Conservation (phyloP, 1,284 basidiomycete genomes). For the Cystobasidiaceae sp. region DNA sequence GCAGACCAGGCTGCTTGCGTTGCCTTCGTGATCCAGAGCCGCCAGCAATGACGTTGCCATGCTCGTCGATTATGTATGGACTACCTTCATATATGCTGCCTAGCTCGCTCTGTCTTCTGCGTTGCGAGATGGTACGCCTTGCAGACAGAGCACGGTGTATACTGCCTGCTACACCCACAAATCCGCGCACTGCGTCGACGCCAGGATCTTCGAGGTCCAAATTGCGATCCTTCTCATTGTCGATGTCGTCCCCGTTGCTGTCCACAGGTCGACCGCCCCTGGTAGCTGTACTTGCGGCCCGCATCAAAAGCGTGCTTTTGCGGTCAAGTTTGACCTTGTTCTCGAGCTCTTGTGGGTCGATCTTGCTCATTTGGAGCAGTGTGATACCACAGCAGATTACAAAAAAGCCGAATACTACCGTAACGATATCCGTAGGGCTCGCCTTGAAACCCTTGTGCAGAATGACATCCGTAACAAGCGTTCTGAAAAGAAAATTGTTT, state of each 20-base stretch:
- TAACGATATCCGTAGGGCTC: slow-evolving; percentile 67
- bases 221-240: slow-evolving; percentile 48
- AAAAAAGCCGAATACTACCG: slow-evolving; percentile 81
- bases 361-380: slow-evolving; percentile 92
- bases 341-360: slow-evolving; percentile 68
- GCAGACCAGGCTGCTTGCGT: slow-evolving; percentile 20
- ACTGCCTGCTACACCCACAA: slow-evolving; percentile 79
- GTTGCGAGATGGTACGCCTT: slow-evolving; percentile 12
- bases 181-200: slow-evolving; percentile 80
- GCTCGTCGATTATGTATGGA: slow-evolving; percentile 45
- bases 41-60: slow-evolving; percentile 54
- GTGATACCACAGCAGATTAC: slow-evolving; percentile 66
- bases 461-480: slow-evolving; percentile 53
- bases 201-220: slow-evolving; percentile 64
- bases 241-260: slow-evolving; percentile 56
- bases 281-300: slow-evolving; percentile 30
- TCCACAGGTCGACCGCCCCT: slow-evolving; percentile 59
- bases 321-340: slow-evolving; percentile 61
- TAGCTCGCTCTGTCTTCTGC: background rate
- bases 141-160: slow-evolving; percentile 64
- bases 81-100: slow-evolving; percentile 21
- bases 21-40: slow-evolving; percentile 29
- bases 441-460: slow-evolving; percentile 87
- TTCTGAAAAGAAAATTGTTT: background rate
- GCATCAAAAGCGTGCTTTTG: slow-evolving; percentile 72